Conservation (phyloP, 2,329 filamentous ascomycete species). For the Rhinocladiella mackenziei region DNA sequence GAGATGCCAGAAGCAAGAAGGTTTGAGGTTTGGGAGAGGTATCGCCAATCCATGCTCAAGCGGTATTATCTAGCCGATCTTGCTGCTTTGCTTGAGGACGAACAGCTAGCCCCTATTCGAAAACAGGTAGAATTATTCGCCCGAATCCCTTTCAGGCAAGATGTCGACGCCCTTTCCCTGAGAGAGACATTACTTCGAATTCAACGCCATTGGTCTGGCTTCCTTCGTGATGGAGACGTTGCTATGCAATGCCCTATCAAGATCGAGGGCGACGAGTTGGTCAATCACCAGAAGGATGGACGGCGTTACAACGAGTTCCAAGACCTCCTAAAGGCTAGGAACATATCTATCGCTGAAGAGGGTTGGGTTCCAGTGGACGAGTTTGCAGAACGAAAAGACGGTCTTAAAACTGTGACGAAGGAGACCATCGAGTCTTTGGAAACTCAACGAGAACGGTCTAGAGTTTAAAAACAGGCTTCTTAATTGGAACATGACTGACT, state of each 20-base stretch:
- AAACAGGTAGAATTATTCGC: slow-evolving; percentile 8
- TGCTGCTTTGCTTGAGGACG: slow-evolving; percentile 7
- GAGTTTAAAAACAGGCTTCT: too few relatives aligned
- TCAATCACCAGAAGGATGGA: slow-evolving; percentile 9
- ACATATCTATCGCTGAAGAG: slow-evolving; percentile 5
- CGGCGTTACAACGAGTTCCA: slow-evolving; percentile 6
- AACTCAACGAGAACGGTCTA: too few relatives aligned
- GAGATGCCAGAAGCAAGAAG: slow-evolving; percentile 17
- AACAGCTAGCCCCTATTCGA: slow-evolving; percentile 5
- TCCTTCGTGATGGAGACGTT: neutral
- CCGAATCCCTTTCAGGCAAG: slow-evolving; percentile 1
- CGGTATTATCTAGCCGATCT: slow-evolving; percentile 8
- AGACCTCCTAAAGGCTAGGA: slow-evolving; percentile 5
- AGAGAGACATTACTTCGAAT: slow-evolving; percentile 14
- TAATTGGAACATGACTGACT: too few relatives aligned
- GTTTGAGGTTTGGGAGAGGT: slow-evolving; percentile 12
- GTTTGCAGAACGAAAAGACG: slow-evolving; percentile 5
- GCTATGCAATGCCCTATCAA: slow-evolving; percentile 1
- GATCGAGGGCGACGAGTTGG: slow-evolving; percentile 2
- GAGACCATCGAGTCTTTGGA: too few relatives aligned
- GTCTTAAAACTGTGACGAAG: too few relatives aligned
- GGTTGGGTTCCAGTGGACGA: slow-evolving; percentile 7
- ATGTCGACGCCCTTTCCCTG: slow-evolving; percentile 11
- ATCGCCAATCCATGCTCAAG: slow-evolving; percentile 5
- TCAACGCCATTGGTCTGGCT: slow-evolving; percentile 3